A percentile compares a stretch with the other conserved stretches of the same genome.
Evolutionary conservation across 2,329 filamentous ascomycete species (phyloP).

Genomic region (Colletotrichum tropicale): DNA sequence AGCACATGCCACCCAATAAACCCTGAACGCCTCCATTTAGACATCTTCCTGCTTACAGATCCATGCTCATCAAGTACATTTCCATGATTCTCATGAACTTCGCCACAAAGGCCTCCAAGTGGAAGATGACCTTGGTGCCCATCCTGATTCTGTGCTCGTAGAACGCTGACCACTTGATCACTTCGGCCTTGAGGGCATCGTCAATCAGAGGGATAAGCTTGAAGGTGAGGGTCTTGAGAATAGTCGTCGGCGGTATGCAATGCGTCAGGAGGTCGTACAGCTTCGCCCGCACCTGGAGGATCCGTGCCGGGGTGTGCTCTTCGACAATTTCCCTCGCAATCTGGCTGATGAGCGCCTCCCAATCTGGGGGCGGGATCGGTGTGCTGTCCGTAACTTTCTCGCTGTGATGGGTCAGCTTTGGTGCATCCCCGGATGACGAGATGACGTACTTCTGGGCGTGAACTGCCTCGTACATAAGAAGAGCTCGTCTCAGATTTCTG

Average conservation of each 20-base stretch:
- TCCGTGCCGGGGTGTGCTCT: conserved; percentile 88
- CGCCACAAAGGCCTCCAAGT: conserved; percentile 96
- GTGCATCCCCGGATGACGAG: neutral
- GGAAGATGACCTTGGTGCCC: conserved; percentile 96
- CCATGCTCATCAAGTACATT: conserved; percentile 90
- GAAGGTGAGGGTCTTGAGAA: conserved; percentile 94
- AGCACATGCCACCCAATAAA: neutral
- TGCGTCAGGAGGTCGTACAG: conserved; percentile 97
- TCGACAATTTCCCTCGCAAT: conserved; percentile 93
- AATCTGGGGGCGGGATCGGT: conserved; percentile 91
- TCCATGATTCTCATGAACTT: conserved; percentile 98
- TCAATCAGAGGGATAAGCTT: conserved; percentile 89
- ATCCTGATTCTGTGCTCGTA: conserved; percentile 95
- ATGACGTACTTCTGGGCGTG: conserved; percentile 89
- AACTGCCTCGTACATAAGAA: conserved; percentile 97
- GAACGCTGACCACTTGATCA: conserved; percentile 95
- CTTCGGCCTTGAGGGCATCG: conserved; percentile 86
- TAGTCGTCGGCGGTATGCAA: conserved; percentile 93
- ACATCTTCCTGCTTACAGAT: conserved; percentile 50
- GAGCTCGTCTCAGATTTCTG: conserved; percentile 84
- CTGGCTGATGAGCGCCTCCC: conserved; percentile 89
- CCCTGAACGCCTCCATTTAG: conserved; percentile 27
- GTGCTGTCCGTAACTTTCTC: conserved; percentile 90
- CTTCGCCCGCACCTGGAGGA: conserved; percentile 87
- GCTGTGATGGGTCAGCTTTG: conserved; percentile 53